Base-by-base conservation (phyloP, 2,329 filamentous ascomycete genomes). In the Kalmusia sp. region DNA sequence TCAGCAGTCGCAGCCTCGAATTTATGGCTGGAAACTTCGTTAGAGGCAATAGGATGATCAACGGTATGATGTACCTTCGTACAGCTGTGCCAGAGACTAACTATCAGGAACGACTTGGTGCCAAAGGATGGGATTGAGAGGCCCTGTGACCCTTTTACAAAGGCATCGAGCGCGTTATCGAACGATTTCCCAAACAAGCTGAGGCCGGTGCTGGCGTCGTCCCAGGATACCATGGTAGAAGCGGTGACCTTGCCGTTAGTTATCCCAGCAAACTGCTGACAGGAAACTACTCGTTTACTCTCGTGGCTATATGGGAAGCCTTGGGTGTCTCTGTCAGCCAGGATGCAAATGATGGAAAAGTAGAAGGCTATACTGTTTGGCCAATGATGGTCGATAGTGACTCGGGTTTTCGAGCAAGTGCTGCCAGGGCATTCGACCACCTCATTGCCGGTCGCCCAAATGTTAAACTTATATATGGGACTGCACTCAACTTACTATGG, bases 51-150 rank as follows among this genome's bases (percentile, higher is more conserved):
- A 59, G 55, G 12, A 62, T 60, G 1, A 55, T 70, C 41, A 72
- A 73, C 57, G 64, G 64, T 21, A 64, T 73, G 63, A 53, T 61
- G 35, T 69, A 65, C 43, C 58, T 63, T 41, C 59, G 70, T 9
- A 69, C 57, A 22, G 52, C 55, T 22, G 46, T 51, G 3, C 57
- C 39, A 11, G 68, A 70, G 47, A 71, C 70, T 49, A 80, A 86
- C 65, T 76, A 75, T 2, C 87, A 84, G 84, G 79, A 77, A 39
- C 66, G 73, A 19, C 67, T 87, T 11, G 84, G 84, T 1, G 86
- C 86, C 59, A 46, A 65, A 1, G 84, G 82, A 1, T 62, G 59
- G 59, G 15, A 37, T 37, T 37, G 33, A n/a, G 17, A 37, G 7
- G 15, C 33, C 17, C 33, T 37, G 33, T 37, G 33, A n/a, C 33